Conservation (phyloP, 495 filamentous ascomycete species). For the Aspergillus saccharolyticus region DNA sequence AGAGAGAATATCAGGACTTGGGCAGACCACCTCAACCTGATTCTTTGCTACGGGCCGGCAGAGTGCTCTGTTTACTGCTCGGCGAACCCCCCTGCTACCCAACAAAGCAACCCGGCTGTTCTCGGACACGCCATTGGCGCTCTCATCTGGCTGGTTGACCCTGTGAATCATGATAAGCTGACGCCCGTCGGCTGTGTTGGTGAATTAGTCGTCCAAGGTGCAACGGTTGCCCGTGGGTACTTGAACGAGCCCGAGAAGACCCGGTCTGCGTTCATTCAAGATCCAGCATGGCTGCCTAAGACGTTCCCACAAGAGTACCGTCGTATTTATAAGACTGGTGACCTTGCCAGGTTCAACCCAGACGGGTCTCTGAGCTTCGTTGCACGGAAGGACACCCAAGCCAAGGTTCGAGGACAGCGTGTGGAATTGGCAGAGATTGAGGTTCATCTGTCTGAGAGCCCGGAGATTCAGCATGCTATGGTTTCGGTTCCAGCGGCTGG, state of each 20-base stretch:
- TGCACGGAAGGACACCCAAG: conserved; percentile 36
- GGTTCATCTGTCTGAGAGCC: conserved; percentile 10
- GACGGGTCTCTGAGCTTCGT: conserved; percentile 23
- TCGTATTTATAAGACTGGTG: conserved; percentile 31
- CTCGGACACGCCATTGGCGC: not conserved
- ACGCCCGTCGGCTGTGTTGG: not conserved
- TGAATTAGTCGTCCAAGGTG: not conserved
- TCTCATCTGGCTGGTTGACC: not conserved
- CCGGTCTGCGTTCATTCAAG: not conserved
- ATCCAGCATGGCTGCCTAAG: not conserved
- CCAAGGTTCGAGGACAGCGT: conserved; percentile 41
- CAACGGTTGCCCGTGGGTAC: not conserved
- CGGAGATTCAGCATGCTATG: conserved; percentile 3
- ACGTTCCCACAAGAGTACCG: not conserved
- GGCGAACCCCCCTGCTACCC: not conserved
- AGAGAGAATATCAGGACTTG: not conserved
- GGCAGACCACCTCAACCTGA: not conserved
- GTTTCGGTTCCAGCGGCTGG: not conserved
- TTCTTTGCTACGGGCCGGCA: not conserved
- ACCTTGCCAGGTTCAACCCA: conserved; percentile 20
- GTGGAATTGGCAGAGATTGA: conserved; percentile 42
- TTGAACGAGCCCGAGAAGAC: not conserved
- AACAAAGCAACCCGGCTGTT: not conserved
- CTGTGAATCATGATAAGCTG: not conserved
- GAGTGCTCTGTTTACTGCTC: not conserved